Percentiles rank a stretch among this genome's conserved stretches.
Conservation (phyloP, 345 rosid genomes). For the Heritiera fomes region DNA sequence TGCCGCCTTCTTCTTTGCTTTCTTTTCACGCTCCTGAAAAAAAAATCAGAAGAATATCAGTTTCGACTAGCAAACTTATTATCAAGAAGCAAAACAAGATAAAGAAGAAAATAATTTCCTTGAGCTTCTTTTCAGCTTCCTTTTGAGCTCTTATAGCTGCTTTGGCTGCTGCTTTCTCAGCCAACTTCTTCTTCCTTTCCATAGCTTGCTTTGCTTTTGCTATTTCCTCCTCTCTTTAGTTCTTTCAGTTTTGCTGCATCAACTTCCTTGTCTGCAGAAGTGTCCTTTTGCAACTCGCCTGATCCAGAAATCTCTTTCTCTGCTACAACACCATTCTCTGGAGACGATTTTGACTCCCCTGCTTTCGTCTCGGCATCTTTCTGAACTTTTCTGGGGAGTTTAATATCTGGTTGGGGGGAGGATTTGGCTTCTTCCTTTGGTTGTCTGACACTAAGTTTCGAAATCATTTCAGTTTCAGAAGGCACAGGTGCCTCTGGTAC, state of each 20-base stretch:
- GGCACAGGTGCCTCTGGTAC: slow-evolving; percentile 38
- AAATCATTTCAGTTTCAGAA: slow-evolving; percentile 36
- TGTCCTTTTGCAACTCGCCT: slow-evolving; percentile 41
- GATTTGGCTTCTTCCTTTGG: slow-evolving; percentile 63
- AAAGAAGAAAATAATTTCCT: slow-evolving; percentile 49
- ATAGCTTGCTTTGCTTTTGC: slow-evolving; percentile 86
- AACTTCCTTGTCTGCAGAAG: slow-evolving; percentile 35
- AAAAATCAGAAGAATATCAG: slow-evolving; percentile 14
- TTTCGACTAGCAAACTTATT: not conserved
- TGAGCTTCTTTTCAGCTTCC: slow-evolving; percentile 90
- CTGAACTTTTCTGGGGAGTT: slow-evolving; percentile 36
- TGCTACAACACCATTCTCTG: slow-evolving; percentile 35
- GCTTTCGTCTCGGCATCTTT: slow-evolving; percentile 48
- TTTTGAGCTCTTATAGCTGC: slow-evolving; percentile 86
- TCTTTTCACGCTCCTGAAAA: slow-evolving; percentile 86
- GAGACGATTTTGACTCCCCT: slow-evolving; percentile 37
- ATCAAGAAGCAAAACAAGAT: not conserved
- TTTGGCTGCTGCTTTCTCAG: slow-evolving; percentile 89
- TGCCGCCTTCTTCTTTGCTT: slow-evolving; percentile 70
- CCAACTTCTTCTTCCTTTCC: slow-evolving; percentile 95
- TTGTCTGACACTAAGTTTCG: slow-evolving; percentile 54
- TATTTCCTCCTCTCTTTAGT: slow-evolving; percentile 84
- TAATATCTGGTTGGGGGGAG: slow-evolving; percentile 41
- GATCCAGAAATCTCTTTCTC: slow-evolving; percentile 42
- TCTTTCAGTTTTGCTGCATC: slow-evolving; percentile 78